These are phyloP conservation scores for Cruciata laevipes DNA, from an alignment of 257 asterid genomes.

Conservation along the genomic window DNA sequence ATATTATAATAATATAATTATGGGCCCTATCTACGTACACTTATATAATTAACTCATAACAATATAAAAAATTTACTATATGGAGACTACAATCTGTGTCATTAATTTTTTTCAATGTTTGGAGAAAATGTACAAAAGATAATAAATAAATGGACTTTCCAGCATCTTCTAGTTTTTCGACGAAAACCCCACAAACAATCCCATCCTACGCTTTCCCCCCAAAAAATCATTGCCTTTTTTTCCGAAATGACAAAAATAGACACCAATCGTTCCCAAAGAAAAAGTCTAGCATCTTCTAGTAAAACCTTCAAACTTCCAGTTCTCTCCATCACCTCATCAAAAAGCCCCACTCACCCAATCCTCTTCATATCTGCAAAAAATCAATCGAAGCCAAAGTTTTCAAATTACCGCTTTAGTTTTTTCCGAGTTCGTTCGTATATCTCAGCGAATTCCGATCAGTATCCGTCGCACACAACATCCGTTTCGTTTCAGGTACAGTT, in stretches of 20 bases:
- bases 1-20: no score
- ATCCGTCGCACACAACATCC: background rate
- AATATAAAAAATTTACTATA: no score
- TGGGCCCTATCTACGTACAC: no score
- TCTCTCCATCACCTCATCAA: constrained; percentile 7
- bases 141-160: background rate
- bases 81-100: no score
- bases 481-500: constrained; percentile 3
- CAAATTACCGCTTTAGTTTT: background rate
- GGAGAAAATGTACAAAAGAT: no score
- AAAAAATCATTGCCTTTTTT: background rate
- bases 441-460: background rate
- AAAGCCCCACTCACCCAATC: background rate
- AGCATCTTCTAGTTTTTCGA: constrained; percentile 5
- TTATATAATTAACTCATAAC: no score
- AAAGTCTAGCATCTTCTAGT: constrained; percentile 22
- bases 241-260: constrained; percentile 5
- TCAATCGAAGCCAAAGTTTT: background rate
- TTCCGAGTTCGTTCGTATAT: no score
- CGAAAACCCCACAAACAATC: background rate
- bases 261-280: background rate
- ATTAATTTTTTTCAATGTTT: no score
- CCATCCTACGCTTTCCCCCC: background rate
- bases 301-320: constrained; percentile 13
- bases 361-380: background rate